phyloP scores from a whole-genome alignment of 2,329 filamentous ascomycete genomes.

The Diaporthe amygdali region DNA sequence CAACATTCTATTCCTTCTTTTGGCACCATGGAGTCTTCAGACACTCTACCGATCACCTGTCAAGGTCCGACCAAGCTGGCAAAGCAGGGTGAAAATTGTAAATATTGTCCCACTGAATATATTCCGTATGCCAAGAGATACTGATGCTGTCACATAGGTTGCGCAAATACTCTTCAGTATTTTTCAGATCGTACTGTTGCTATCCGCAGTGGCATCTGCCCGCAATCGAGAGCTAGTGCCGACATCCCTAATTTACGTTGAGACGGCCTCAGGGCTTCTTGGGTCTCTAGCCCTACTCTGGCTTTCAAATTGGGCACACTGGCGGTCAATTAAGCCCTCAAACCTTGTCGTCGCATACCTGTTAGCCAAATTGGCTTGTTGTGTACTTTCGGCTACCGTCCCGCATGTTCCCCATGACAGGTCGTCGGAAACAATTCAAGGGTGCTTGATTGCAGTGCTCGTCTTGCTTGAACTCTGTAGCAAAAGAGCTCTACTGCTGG shows the following conservation, averaged over 20 bases:
- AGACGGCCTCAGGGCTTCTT: not conserved
- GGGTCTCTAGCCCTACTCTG: conserved; percentile 20
- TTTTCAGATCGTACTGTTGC: not conserved
- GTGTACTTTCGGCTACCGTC: conserved; percentile 24
- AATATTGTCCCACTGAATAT: not conserved
- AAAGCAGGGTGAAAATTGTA: conserved; percentile 3
- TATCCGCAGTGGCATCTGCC: not conserved
- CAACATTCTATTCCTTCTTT: conserved; percentile 1
- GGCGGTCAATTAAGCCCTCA: conserved; percentile 29
- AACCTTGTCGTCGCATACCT: conserved; percentile 31
- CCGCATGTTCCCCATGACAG: not conserved
- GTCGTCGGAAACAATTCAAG: not conserved
- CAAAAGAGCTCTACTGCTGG: conserved; percentile 27
- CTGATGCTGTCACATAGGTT: not conserved
- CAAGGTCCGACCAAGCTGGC: conserved; percentile 13
- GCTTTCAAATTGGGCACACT: conserved; percentile 30
- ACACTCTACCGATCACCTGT: not conserved
- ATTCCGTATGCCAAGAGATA: not conserved
- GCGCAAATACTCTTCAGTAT: not conserved
- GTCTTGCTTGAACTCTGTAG: conserved; percentile 28
- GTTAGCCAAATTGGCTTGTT: conserved; percentile 26
- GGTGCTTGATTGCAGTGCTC: conserved; percentile 32
- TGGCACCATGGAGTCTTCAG: not conserved
- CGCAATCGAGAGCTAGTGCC: not conserved
- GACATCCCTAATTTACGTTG: not conserved